phyloP scores from a whole-genome alignment of 768 basidiomycete species.

The Cubamyces sp. region DNA sequence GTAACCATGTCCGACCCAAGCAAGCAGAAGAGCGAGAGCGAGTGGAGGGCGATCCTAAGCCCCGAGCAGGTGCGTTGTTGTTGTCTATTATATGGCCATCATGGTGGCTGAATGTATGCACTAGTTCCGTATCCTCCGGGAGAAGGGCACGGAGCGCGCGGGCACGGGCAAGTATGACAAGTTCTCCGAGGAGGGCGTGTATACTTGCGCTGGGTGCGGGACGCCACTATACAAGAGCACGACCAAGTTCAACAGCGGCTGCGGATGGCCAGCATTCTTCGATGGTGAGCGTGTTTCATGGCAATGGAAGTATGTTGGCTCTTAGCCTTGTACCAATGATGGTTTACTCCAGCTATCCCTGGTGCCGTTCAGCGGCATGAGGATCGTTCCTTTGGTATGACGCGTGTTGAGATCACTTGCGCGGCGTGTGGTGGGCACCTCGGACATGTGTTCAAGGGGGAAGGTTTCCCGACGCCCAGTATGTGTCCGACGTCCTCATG shows the following conservation, averaged over 20 bases:
- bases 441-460: conserved; percentile 95
- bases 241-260: conserved; percentile 92
- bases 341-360: conserved; percentile 67
- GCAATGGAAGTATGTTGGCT: not conserved
- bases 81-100: not conserved
- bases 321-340: conserved; percentile 6
- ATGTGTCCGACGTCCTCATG: conserved; percentile 31
- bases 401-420: conserved; percentile 86
- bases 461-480: conserved; percentile 82
- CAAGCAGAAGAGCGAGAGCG: conserved; percentile 62
- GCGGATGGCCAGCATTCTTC: conserved; percentile 98
- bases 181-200: conserved; percentile 65
- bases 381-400: conserved; percentile 67
- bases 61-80: conserved; percentile 71
- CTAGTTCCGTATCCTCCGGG: conserved; percentile 82
- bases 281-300: conserved; percentile 59
- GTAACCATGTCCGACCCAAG: conserved; percentile 31
- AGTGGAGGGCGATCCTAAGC: conserved; percentile 83
- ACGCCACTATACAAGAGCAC: conserved; percentile 86
- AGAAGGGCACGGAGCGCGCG: conserved; percentile 85
- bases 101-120: no score
- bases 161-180: conserved; percentile 84
- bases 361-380: conserved; percentile 84
- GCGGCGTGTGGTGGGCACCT: conserved; percentile 92
- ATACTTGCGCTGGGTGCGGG: conserved; percentile 78